Percentiles rank a stretch among this genome's conserved stretches.
phyloP scores from a whole-genome alignment of 2,329 filamentous ascomycete genomes.

The Paramyrothecium roridum region DNA sequence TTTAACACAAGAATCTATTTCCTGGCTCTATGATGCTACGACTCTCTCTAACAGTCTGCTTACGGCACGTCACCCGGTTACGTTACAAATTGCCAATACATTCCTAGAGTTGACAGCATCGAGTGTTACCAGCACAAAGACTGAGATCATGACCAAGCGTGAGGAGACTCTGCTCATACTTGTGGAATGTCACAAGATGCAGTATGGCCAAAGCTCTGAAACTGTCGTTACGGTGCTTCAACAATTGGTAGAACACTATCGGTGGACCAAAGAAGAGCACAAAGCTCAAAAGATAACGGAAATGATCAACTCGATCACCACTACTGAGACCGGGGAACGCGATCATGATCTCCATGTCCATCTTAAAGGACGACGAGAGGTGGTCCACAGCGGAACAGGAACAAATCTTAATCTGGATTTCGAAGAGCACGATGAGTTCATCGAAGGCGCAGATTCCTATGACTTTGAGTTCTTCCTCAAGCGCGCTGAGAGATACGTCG shows the following conservation, averaged over 20 bases:
- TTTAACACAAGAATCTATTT: slow-evolving; percentile 1
- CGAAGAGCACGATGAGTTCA: slow-evolving; percentile 33
- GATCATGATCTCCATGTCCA: slow-evolving; percentile 23
- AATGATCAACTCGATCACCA: slow-evolving; percentile 17
- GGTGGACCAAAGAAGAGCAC: slow-evolving; percentile 6
- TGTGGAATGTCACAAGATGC: slow-evolving; percentile 11
- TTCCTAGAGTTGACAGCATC: slow-evolving; percentile 11
- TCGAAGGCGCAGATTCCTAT: slow-evolving; percentile 18
- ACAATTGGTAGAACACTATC: slow-evolving; percentile 9
- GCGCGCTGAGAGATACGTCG: slow-evolving; percentile 31
- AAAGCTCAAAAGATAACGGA: slow-evolving; percentile 8
- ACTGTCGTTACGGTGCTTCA: slow-evolving; percentile 6
- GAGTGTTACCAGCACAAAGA: neutral
- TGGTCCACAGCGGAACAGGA: slow-evolving; percentile 8
- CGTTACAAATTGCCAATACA: slow-evolving; percentile 8
- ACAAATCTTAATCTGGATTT: slow-evolving; percentile 33
- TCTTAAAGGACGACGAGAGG: slow-evolving; percentile 18
- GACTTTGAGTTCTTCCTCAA: slow-evolving; percentile 7
- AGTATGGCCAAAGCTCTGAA: slow-evolving; percentile 10
- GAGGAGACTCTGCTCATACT: slow-evolving; percentile 5
- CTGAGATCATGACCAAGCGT: slow-evolving; percentile 22
- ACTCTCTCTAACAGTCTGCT: slow-evolving; percentile 7
- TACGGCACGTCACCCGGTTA: slow-evolving; percentile 4
- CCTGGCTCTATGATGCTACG: slow-evolving; percentile 10
- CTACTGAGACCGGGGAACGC: slow-evolving; percentile 11